phyloP scores from a whole-genome alignment of 345 rosid species.

The Microthlaspi erraticum region DNA sequence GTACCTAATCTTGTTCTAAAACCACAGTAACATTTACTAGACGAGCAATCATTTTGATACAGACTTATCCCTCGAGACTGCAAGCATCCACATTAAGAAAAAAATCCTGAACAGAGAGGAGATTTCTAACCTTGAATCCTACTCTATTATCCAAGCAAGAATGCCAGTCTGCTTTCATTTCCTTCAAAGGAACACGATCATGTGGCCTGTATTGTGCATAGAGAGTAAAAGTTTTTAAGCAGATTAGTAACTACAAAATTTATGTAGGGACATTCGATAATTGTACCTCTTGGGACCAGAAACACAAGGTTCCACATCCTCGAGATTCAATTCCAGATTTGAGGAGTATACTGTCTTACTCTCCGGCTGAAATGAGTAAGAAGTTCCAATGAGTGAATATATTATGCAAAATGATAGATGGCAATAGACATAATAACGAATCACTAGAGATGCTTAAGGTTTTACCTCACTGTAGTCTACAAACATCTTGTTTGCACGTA shows the following conservation, averaged over 20 bases:
- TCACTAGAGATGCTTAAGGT: slow-evolving; percentile 3
- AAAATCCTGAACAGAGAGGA: slow-evolving; percentile 4
- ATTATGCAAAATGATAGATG: slow-evolving; percentile 1
- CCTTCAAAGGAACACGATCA: slow-evolving; percentile 88
- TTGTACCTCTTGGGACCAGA: slow-evolving; percentile 59
- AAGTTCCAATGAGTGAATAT: slow-evolving; percentile 17
- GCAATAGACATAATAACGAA: neutral
- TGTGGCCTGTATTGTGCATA: slow-evolving; percentile 64
- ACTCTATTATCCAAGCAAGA: slow-evolving; percentile 89
- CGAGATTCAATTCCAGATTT: slow-evolving; percentile 77
- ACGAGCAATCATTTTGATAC: slow-evolving; percentile 11
- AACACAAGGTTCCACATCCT: slow-evolving; percentile 88
- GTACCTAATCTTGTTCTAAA: neutral
- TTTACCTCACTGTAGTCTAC: slow-evolving; percentile 90
- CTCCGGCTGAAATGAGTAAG: slow-evolving; percentile 62
- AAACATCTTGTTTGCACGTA: slow-evolving; percentile 96
- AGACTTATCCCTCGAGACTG: slow-evolving; percentile 31
- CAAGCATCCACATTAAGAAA: slow-evolving; percentile 18
- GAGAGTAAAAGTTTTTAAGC: neutral
- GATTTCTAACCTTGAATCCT: slow-evolving; percentile 78
- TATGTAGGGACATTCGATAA: neutral
- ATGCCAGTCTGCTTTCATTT: slow-evolving; percentile 99
- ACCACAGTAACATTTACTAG: neutral
- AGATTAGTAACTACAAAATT: neutral
- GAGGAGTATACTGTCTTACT: slow-evolving; percentile 82